Conservation (phyloP, 2,329 filamentous ascomycete species). For the Cladosporium sp. region DNA sequence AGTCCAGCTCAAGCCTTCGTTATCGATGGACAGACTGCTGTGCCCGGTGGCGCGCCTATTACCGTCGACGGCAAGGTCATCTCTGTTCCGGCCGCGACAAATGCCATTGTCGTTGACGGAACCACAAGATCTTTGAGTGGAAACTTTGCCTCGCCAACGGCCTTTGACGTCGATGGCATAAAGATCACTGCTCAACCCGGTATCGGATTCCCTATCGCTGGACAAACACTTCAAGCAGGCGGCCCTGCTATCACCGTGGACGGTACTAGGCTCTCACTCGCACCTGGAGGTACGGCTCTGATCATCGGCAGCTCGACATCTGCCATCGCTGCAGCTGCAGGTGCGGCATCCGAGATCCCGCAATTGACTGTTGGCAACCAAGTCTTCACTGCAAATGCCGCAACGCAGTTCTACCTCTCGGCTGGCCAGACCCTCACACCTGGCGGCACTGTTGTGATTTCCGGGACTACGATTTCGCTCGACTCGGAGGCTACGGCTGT, state of each 20-base stretch:
- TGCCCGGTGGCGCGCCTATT: slow-evolving; percentile 33
- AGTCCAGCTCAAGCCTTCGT: slow-evolving; percentile 30
- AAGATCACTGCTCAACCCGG: slow-evolving; percentile 31
- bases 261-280: slow-evolving; percentile 37
- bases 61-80: slow-evolving; percentile 29
- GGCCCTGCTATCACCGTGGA: slow-evolving; percentile 40
- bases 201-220: slow-evolving; percentile 35
- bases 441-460: slow-evolving; percentile 43
- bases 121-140: slow-evolving; percentile 20
- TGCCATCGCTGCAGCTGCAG: slow-evolving; percentile 19
- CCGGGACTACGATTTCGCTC: slow-evolving; percentile 45
- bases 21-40: slow-evolving; percentile 33
- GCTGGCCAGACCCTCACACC: slow-evolving; percentile 41
- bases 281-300: slow-evolving; percentile 41
- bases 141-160: slow-evolving; percentile 21
- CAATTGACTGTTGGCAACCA: slow-evolving; percentile 45
- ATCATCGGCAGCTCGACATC: slow-evolving; percentile 38
- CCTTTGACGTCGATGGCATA: slow-evolving; percentile 33
- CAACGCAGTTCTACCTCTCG: slow-evolving; percentile 48
- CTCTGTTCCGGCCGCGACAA: slow-evolving; percentile 23
- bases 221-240: slow-evolving; percentile 41
- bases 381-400: slow-evolving; percentile 48
- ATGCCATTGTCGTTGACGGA: slow-evolving; percentile 29
- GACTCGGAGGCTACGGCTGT: slow-evolving; percentile 43
- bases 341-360: slow-evolving; percentile 31